phyloP scores from a whole-genome alignment of 1,284 basidiomycete species.

The Volvariella volvacea region DNA sequence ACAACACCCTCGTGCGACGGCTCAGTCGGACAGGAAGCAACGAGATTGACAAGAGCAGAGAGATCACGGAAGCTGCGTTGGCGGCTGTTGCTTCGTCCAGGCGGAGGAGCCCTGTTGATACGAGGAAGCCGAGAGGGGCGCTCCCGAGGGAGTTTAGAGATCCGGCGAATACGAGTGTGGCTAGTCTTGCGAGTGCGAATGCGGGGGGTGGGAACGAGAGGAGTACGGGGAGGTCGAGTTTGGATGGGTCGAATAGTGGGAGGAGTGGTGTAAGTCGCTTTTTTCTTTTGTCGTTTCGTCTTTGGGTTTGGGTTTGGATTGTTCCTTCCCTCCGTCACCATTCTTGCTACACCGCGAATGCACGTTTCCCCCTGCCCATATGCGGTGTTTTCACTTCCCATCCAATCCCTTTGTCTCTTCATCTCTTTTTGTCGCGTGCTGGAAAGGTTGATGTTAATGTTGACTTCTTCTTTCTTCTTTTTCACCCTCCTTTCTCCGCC shows the following conservation, averaged over 20 bases:
- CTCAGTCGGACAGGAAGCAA: no score
- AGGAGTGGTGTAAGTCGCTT: not conserved
- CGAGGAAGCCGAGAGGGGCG: conserved; percentile 34
- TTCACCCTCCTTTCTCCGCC: not conserved
- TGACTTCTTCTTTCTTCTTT: not conserved
- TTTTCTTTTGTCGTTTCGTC: not conserved
- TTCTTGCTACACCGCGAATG: no score
- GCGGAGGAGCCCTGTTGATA: conserved; percentile 30
- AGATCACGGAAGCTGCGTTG: conserved; percentile 47
- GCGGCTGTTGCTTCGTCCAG: conserved; percentile 54
- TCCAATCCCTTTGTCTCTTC: not conserved
- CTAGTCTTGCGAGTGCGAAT: not conserved
- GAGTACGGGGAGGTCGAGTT: not conserved
- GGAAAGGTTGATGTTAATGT: not conserved
- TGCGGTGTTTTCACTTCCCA: no score
- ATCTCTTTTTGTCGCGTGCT: not conserved
- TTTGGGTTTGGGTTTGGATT: no score
- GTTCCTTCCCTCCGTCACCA: no score
- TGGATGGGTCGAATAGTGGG: not conserved
- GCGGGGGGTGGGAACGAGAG: no score
- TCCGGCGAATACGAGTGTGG: not conserved
- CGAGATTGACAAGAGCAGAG: conserved; percentile 14
- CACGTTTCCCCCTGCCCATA: no score
- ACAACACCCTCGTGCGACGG: not conserved
- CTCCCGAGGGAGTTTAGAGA: conserved; percentile 58